A percentile compares a stretch with the other conserved stretches of the same genome.
Evolutionary conservation across 1,284 basidiomycete genomes (phyloP).

Genomic region (Gymnopus androsaceus): DNA sequence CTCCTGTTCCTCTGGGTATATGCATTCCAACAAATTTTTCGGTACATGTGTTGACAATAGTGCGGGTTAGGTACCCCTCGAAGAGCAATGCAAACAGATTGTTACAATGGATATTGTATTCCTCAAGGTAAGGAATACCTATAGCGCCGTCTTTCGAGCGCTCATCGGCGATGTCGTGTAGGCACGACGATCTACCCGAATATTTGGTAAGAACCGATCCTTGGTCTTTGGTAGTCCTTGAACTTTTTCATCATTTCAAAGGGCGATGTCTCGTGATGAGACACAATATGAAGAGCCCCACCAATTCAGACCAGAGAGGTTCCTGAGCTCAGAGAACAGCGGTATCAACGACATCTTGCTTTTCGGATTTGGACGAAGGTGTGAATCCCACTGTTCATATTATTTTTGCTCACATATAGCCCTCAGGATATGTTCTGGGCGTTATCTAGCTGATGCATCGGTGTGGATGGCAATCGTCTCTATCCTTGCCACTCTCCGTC

Average conservation of each 20-base stretch:
- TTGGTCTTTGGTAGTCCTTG: background rate
- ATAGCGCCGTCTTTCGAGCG: too few relatives aligned
- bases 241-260: background rate
- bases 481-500: constrained; percentile 1
- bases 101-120: constrained; percentile 19
- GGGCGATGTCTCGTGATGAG: constrained; percentile 14
- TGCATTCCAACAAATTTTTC: too few relatives aligned
- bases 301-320: constrained; percentile 9
- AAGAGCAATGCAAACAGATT: constrained; percentile 13
- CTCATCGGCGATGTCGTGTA: background rate
- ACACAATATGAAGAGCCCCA: constrained; percentile 3
- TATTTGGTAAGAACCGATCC: constrained; percentile 10
- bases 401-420: background rate
- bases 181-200: constrained; percentile 11
- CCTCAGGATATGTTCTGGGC: background rate
- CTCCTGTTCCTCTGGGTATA: constrained; percentile 12
- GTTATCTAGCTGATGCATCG: constrained; percentile 1
- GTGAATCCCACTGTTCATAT: background rate
- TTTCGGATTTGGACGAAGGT: constrained; percentile 15
- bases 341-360: constrained; percentile 3
- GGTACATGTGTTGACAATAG: background rate
- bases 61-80: constrained; percentile 9
- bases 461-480: constrained; percentile 3
- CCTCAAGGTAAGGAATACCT: constrained; percentile 13
- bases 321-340: background rate